phyloP scores from a whole-genome alignment of 2,329 filamentous ascomycete species.

The Pestalotiopsis sp. region DNA sequence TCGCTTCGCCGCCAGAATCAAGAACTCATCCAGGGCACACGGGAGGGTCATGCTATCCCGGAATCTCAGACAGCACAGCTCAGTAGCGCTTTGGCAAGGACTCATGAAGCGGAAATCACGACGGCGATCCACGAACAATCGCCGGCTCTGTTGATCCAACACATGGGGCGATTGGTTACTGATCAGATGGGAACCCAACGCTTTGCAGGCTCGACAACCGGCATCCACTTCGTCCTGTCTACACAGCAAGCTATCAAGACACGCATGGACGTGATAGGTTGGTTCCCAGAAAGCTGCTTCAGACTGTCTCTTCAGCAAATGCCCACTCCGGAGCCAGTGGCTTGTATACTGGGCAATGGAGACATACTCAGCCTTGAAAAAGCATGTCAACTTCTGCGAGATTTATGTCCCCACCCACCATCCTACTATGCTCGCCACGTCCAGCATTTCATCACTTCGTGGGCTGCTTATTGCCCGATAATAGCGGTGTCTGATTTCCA shows the following conservation, averaged over 20 bases:
- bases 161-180: conserved; percentile 7
- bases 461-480: conserved; percentile 5
- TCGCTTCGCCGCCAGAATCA: not conserved
- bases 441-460: not conserved
- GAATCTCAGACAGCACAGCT: not conserved
- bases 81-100: not conserved
- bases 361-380: not conserved
- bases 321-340: not conserved
- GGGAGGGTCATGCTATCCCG: not conserved
- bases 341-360: not conserved
- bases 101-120: not conserved
- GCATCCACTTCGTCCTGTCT: conserved; percentile 10
- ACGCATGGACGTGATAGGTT: not conserved
- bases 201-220: conserved; percentile 12
- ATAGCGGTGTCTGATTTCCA: not conserved
- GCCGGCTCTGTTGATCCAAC: not conserved
- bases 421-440: not conserved
- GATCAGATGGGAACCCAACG: conserved; percentile 1
- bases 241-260: conserved; percentile 1
- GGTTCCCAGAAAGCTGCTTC: conserved; percentile 11
- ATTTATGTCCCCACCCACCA: not conserved
- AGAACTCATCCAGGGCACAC: not conserved
- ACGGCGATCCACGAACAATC: not conserved
- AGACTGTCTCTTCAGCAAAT: not conserved
- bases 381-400: not conserved